Percentiles rank a stretch among this genome's conserved stretches.
Evolutionary conservation across 352 stramenopile species (phyloP).

Genomic region (Peronosclerospora sorghi): DNA sequence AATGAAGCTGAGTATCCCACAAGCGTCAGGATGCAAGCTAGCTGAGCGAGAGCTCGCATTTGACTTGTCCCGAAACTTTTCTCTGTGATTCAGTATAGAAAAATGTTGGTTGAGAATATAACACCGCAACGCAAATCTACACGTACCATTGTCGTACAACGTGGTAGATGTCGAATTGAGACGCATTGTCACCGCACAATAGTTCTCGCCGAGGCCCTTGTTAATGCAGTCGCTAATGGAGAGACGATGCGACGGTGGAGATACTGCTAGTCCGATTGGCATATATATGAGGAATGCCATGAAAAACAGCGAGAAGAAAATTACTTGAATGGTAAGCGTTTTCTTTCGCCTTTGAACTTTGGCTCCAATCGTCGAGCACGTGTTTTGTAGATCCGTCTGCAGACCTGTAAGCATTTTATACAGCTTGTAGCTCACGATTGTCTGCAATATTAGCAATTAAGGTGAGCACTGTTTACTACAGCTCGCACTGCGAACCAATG

Average conservation of each 20-base stretch:
- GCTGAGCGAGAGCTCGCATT: too few relatives aligned
- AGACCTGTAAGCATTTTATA: constrained; percentile 25
- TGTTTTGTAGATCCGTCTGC: constrained; percentile 23
- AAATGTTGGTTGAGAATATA: too few relatives aligned
- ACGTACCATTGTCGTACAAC: constrained; percentile 58
- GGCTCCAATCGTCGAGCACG: constrained; percentile 10
- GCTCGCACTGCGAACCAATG: not conserved
- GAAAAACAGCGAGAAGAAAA: constrained; percentile 38
- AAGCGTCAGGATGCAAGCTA: too few relatives aligned
- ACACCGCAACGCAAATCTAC: too few relatives aligned
- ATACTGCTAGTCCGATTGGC: constrained; percentile 27
- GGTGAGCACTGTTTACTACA: not conserved
- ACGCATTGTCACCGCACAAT: constrained; percentile 48
- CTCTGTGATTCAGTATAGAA: too few relatives aligned
- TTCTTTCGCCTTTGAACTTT: constrained; percentile 26
- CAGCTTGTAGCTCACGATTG: constrained; percentile 36
- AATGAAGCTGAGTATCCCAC: too few relatives aligned
- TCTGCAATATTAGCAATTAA: constrained; percentile 8
- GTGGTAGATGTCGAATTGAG: constrained; percentile 51
- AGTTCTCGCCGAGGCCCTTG: constrained; percentile 36
- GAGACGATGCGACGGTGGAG: constrained; percentile 15
- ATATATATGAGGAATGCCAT: constrained; percentile 54
- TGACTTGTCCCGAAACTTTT: too few relatives aligned
- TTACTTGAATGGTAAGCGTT: constrained; percentile 30
- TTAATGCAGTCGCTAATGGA: constrained; percentile 44